Conservation (phyloP, 108 stramenopile genomes). For the Asterionellopsis glacialis region DNA sequence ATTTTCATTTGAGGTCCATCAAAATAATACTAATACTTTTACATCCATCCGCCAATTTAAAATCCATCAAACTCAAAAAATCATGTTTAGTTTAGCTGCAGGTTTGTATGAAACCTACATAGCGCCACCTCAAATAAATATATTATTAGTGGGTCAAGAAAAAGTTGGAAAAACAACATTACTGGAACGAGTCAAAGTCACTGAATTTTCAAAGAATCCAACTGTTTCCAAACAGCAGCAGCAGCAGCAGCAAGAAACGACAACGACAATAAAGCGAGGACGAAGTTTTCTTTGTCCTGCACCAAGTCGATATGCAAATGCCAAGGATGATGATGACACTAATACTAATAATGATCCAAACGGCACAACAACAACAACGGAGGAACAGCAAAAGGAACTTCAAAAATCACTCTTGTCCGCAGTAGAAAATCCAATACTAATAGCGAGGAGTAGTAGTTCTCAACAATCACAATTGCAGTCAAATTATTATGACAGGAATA, state of each 20-base stretch:
- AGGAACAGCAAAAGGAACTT: not conserved
- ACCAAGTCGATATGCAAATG: constrained; percentile 33
- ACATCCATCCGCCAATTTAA: too few relatives aligned
- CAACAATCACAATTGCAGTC: too few relatives aligned
- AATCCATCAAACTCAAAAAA: not conserved
- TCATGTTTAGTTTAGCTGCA: constrained; percentile 73
- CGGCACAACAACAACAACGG: not conserved
- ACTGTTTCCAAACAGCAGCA: constrained; percentile 11
- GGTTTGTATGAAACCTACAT: constrained; percentile 78
- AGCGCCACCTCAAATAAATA: constrained; percentile 64
- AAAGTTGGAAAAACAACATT: constrained; percentile 65
- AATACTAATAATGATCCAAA: constrained; percentile 12
- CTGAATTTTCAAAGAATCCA: constrained; percentile 39
- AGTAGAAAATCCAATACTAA: too few relatives aligned
- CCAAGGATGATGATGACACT: constrained; percentile 26
- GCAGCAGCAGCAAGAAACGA: constrained; percentile 7
- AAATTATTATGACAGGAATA: too few relatives aligned
- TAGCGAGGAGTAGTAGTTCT: too few relatives aligned
- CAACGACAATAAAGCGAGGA: not conserved
- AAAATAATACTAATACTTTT: too few relatives aligned
- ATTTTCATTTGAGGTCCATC: too few relatives aligned
- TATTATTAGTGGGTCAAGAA: constrained; percentile 62
- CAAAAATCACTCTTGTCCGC: too few relatives aligned
- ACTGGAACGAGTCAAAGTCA: constrained; percentile 79
- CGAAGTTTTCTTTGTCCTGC: constrained; percentile 37